A percentile compares a stretch with the other conserved stretches of the same genome.
phyloP scores from a whole-genome alignment of 495 filamentous ascomycete genomes.

The Glonium stellatum region DNA sequence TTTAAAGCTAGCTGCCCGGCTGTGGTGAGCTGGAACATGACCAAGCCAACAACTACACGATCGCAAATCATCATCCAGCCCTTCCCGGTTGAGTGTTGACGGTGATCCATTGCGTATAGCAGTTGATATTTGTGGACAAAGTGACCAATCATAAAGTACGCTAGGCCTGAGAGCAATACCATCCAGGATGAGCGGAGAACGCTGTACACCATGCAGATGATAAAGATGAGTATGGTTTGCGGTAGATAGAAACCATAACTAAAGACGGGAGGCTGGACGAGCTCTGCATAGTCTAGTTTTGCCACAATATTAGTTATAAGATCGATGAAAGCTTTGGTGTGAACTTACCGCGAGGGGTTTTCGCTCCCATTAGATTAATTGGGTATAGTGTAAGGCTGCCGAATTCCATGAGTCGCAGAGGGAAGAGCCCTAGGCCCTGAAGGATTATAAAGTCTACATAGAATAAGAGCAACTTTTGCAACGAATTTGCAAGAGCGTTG shows the following conservation, averaged over 20 bases:
- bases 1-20: constrained; percentile 77
- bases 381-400: constrained; percentile 82
- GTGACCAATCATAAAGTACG: constrained; percentile 83
- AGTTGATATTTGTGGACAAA: constrained; percentile 98
- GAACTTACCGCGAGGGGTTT: constrained; percentile 63
- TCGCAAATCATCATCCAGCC: constrained; percentile 96
- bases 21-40: constrained; percentile 86
- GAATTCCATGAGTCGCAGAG: constrained; percentile 84
- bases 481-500: constrained; percentile 62
- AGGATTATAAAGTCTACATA: constrained; percentile 94
- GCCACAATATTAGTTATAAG: constrained; percentile 4
- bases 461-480: constrained; percentile 68
- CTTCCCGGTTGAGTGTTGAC: constrained; percentile 85
- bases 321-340: neutral
- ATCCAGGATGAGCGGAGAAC: constrained; percentile 76
- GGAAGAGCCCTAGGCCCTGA: constrained; percentile 85
- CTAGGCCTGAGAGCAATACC: constrained; percentile 72
- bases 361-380: constrained; percentile 66
- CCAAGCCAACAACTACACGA: constrained; percentile 71
- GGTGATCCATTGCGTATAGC: constrained; percentile 96
- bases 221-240: constrained; percentile 80
- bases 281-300: constrained; percentile 65
- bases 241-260: constrained; percentile 95
- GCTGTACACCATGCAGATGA: constrained; percentile 92
- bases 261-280: constrained; percentile 77